Evolutionary conservation across 1,284 basidiomycete genomes (phyloP), one percentile per base, ranked within the genome.

Genomic region (Somion occarium): DNA sequence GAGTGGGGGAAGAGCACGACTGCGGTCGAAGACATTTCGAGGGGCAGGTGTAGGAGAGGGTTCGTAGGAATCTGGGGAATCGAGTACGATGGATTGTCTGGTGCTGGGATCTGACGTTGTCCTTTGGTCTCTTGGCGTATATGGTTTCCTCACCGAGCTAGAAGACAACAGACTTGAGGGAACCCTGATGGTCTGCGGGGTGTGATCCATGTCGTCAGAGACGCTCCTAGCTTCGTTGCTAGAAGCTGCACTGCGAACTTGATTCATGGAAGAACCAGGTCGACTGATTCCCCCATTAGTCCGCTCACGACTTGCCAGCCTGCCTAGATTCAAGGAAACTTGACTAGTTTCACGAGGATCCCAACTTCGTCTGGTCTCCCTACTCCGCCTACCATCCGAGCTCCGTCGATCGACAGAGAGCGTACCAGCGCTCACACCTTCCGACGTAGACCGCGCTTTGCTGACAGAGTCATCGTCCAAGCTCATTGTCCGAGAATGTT

Each of bases 21-120:
- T 63, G 25, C 72, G 70, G 20, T 73, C 73, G 2, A 61, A 55
- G 15, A 56, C 59, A 25, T 62, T 51, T n/a, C 57, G 50, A 5
- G 80, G 69, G 3, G 69, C 70, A 34, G 83, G 84, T 0, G 83
- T 84, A 0, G 85, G 84, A 2, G 84, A 85, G 0, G 84, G 83
- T 13, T 86, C 85, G 53, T 80, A 63, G 15, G 69, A 75, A 59
- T 70, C 73, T 47, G 68, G 78, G 46, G 71, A 78, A 58, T 73
- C 74, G 48, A 69, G 68, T 38, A 22, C 34, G 25, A 19, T 38
- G 20, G 51, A 18, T 43, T 20, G 55, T 58, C 19, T 34, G 43
- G 38, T 53, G 47, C 15, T 63, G 54, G 38, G 60, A 54, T 5
- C 62, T 25, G n/a, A 58, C 3, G 73, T 57, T 74, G 49, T 70